Evolutionary conservation across 2,329 filamentous ascomycete species (phyloP).

Genomic region (Trichoderma oligosporum): DNA sequence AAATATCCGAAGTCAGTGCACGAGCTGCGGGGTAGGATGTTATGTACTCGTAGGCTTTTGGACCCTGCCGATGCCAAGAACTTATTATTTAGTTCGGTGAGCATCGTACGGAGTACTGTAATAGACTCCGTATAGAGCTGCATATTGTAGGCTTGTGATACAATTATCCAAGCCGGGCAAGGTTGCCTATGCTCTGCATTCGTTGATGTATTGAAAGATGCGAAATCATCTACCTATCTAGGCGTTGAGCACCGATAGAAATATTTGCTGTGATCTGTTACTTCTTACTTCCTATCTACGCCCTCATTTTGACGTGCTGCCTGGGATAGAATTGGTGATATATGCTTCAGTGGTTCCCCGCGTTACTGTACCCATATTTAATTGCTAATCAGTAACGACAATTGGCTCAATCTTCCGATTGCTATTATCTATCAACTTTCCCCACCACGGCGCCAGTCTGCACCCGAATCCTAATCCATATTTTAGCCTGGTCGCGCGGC

Average conservation of each 20-base stretch:
- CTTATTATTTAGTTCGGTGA: no score
- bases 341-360: constrained; percentile 11
- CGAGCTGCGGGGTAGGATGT: neutral
- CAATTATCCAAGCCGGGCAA: neutral
- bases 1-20: neutral
- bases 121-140: no score
- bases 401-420: constrained; percentile 23
- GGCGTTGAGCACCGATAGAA: neutral
- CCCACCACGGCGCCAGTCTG: neutral
- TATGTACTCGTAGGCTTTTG: neutral
- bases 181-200: no score
- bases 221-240: neutral
- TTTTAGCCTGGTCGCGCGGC: neutral
- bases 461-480: neutral
- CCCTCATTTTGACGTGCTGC: constrained; percentile 22
- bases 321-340: constrained; percentile 24
- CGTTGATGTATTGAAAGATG: neutral
- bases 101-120: no score
- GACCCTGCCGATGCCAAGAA: neutral
- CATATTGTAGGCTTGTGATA: neutral
- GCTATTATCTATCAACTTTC: neutral
- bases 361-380: constrained; percentile 17
- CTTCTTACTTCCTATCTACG: neutral
- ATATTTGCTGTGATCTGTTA: neutral
- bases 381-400: constrained; percentile 27